These are phyloP conservation scores for Zizania latifolia DNA, from an alignment of 176 grass and related monocot species.

Conservation along the genomic window DNA sequence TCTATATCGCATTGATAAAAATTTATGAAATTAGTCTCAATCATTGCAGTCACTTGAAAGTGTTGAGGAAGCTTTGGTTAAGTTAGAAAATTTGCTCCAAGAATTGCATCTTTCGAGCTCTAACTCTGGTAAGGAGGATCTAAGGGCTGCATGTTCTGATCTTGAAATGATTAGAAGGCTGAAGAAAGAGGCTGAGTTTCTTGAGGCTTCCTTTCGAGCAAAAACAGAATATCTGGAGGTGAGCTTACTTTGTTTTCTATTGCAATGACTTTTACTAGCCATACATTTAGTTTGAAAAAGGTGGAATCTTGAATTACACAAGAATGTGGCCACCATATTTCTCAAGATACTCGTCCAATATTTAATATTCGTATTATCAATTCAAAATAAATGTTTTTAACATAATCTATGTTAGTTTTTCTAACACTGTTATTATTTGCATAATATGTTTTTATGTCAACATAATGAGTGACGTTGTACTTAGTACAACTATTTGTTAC, in stretches of 20 bases:
- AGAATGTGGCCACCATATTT: background rate
- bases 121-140: constrained; percentile 80
- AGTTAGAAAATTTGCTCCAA: constrained; percentile 93
- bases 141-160: constrained; percentile 90
- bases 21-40: constrained; percentile 22
- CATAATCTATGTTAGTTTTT: background rate
- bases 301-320: background rate
- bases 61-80: constrained; percentile 92
- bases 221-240: constrained; percentile 68
- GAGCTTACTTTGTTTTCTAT: constrained; percentile 31
- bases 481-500: background rate
- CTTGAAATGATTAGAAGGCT: constrained; percentile 95
- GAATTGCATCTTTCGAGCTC: constrained; percentile 83
- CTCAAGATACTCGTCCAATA: background rate
- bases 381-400: background rate
- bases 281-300: constrained; percentile 15
- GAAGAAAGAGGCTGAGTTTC: constrained; percentile 98
- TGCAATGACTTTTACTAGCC: background rate
- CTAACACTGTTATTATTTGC: background rate
- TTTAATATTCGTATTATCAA: background rate
- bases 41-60: constrained; percentile 86
- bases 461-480: constrained; percentile 5
- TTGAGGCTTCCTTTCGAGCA: constrained; percentile 93
- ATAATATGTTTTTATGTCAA: background rate
- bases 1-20: background rate